Evolutionary conservation across 2,329 filamentous ascomycete species (phyloP).

Genomic region (Alternaria sp.): DNA sequence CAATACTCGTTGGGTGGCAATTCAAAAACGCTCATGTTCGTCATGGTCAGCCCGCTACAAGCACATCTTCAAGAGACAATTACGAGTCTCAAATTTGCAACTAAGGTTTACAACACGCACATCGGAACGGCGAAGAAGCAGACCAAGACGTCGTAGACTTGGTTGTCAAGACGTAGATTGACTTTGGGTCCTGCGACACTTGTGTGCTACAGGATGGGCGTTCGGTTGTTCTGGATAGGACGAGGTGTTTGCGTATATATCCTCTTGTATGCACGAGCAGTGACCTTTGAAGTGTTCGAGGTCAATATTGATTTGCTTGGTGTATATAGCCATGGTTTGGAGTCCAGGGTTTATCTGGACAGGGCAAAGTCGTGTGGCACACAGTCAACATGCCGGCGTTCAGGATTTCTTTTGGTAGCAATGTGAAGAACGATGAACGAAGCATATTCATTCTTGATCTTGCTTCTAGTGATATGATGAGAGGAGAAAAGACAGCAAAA

Average conservation of each 20-base stretch:
- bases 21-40: conserved; percentile 98
- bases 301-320: conserved; percentile 18
- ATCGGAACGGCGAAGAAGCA: conserved; percentile 87
- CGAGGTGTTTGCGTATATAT: conserved; percentile 3
- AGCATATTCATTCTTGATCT: neutral
- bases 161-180: neutral
- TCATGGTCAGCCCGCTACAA: conserved; percentile 95
- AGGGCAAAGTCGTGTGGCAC: conserved; percentile 4
- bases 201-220: neutral
- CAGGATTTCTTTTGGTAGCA: neutral
- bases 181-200: neutral
- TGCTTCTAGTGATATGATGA: neutral
- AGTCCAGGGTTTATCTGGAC: neutral
- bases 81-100: conserved; percentile 94
- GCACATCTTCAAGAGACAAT: conserved; percentile 91
- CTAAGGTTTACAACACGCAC: conserved; percentile 92
- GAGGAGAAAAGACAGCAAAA: neutral
- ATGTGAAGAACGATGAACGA: neutral
- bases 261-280: conserved; percentile 6
- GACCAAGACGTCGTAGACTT: conserved; percentile 60
- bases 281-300: conserved; percentile 31
- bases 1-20: conserved; percentile 96
- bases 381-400: neutral
- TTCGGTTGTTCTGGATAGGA: conserved; percentile 1
- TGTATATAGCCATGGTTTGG: neutral